phyloP scores from a whole-genome alignment of 495 filamentous ascomycete genomes.

The Tuber microsphaerosporum region DNA sequence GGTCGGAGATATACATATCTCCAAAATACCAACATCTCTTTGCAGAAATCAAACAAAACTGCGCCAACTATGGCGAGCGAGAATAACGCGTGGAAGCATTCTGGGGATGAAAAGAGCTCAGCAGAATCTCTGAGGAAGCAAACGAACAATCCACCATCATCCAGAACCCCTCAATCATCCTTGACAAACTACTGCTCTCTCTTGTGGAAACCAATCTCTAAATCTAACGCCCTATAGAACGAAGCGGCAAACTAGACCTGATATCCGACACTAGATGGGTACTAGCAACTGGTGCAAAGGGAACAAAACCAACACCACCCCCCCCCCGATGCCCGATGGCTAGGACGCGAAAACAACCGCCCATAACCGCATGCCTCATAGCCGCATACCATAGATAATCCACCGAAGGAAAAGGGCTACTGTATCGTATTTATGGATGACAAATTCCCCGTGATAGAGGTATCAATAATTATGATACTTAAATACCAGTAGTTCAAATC shows the following conservation, averaged over 20 bases:
- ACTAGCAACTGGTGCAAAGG: background rate
- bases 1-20: background rate
- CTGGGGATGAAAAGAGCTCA: background rate
- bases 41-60: background rate
- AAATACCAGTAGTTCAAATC: background rate
- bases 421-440: background rate
- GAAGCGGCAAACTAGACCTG: background rate
- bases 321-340: background rate
- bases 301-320: background rate
- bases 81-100: background rate
- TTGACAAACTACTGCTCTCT: background rate
- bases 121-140: background rate
- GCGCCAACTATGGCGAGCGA: background rate
- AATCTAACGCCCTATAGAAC: background rate
- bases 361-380: background rate
- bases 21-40: background rate
- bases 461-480: background rate
- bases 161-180: background rate
- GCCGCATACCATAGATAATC: background rate
- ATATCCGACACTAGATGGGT: background rate
- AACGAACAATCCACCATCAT: background rate
- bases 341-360: background rate
- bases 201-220: background rate
- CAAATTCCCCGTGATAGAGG: background rate
- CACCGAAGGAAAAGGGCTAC: background rate